Evolutionary conservation across 768 basidiomycete species (phyloP).

Genomic region (Naganishia vishniacii): DNA sequence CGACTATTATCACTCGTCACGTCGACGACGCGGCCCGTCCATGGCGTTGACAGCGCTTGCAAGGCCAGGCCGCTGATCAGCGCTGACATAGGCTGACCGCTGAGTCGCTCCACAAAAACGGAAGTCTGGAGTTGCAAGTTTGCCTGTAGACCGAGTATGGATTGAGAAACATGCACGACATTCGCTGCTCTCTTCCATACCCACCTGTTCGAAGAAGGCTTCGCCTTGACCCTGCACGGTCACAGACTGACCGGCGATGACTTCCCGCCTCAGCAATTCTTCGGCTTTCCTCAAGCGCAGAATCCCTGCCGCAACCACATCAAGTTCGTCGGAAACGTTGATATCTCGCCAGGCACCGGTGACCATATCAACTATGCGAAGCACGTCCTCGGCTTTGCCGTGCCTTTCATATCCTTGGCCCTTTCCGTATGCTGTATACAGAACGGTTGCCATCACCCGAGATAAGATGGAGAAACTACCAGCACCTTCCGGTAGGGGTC

Average conservation of each 20-base stretch:
- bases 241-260: background rate
- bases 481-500: conserved; percentile 4
- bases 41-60: background rate
- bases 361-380: background rate
- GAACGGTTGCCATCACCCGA: background rate
- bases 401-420: conserved; percentile 7
- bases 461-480: conserved; percentile 8
- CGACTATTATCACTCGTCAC: background rate
- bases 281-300: background rate
- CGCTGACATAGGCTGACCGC: background rate
- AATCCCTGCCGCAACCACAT: background rate
- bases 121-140: conserved; percentile 9
- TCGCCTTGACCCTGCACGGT: background rate
- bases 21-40: conserved; percentile 15
- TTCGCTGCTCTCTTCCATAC: background rate
- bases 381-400: conserved; percentile 9
- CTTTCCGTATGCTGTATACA: conserved; percentile 11
- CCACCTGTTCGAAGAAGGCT: conserved; percentile 7
- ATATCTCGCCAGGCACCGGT: background rate
- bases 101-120: background rate
- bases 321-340: background rate
- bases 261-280: conserved; percentile 9
- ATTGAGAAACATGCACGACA: background rate
- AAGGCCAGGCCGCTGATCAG: background rate
- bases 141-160: background rate